Evolutionary conservation across 805 yeast genomes (phyloP).

Genomic region (Lipomyces sp.): DNA sequence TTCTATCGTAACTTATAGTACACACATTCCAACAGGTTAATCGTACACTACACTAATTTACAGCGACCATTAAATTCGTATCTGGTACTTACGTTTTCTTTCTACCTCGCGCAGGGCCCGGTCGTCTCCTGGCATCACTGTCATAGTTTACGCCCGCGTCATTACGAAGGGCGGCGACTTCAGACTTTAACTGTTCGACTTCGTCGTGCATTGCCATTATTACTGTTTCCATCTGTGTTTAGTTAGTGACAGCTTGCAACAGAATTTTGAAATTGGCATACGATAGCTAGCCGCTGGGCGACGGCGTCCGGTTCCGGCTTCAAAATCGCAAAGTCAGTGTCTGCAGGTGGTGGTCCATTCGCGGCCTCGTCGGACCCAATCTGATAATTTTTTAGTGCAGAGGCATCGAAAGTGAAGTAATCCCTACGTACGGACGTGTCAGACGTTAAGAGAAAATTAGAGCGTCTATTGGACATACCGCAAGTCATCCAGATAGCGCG

Average conservation of each 20-base stretch:
- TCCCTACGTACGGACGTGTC: conserved; percentile 23
- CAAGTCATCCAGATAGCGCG: conserved; percentile 40
- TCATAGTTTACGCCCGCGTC: background rate
- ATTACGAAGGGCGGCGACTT: conserved; percentile 6
- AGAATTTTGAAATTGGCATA: conserved; percentile 13
- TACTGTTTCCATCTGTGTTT: conserved; percentile 35
- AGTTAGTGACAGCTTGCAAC: background rate
- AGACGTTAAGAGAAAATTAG: background rate
- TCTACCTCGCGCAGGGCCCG: background rate
- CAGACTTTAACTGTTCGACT: conserved; percentile 24
- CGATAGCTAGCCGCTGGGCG: conserved; percentile 35
- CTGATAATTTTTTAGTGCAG: conserved; percentile 38
- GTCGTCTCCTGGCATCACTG: background rate
- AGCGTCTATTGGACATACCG: conserved; percentile 12
- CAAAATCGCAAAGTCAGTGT: conserved; percentile 30
- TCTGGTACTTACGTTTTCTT: background rate
- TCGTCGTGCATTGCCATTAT: conserved; percentile 38
- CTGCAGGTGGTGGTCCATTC: conserved; percentile 19
- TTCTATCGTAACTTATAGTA: background rate
- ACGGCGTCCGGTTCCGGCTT: conserved; percentile 33
- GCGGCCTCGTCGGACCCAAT: conserved; percentile 36
- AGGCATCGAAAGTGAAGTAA: conserved; percentile 38
- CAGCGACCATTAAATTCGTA: background rate
- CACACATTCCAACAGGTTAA: background rate
- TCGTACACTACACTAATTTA: background rate